phyloP scores from a whole-genome alignment of 495 filamentous ascomycete genomes.

The Halenospora varia region DNA sequence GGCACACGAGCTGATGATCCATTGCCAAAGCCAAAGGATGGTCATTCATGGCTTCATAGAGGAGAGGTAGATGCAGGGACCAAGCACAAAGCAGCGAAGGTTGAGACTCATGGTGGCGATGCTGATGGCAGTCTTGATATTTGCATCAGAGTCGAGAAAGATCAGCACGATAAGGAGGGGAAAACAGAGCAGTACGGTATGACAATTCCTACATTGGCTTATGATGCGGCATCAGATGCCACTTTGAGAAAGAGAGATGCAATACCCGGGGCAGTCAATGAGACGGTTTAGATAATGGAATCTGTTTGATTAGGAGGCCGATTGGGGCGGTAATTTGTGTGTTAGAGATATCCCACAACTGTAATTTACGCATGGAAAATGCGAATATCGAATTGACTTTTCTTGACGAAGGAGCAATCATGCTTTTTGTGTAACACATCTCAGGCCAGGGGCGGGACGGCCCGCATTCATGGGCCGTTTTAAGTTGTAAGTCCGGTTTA shows the following conservation, averaged over 20 bases:
- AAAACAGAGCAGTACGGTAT: conserved; percentile 66
- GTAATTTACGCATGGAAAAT: background rate
- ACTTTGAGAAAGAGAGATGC: conserved; percentile 16
- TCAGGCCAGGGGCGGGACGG: too few species aligned
- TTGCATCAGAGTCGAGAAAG: conserved; percentile 64
- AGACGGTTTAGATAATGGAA: background rate
- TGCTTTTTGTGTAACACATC: too few species aligned
- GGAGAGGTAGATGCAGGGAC: conserved; percentile 66
- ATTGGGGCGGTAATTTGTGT: too few species aligned
- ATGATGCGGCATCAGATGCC: conserved; percentile 15
- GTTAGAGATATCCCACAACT: too few species aligned
- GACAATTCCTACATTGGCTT: conserved; percentile 43
- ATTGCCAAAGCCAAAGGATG: conserved; percentile 42
- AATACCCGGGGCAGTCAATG: conserved; percentile 5
- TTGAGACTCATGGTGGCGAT: conserved; percentile 44
- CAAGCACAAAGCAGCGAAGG: conserved; percentile 55
- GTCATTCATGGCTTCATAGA: conserved; percentile 56
- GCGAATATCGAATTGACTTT: too few species aligned
- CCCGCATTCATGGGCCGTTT: too few species aligned
- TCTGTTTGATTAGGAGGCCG: background rate
- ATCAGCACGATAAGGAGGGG: conserved; percentile 59
- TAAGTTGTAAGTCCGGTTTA: too few species aligned
- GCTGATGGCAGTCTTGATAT: conserved; percentile 64
- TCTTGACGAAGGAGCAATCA: too few species aligned
- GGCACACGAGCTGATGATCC: background rate